Base-by-base conservation (phyloP, 768 basidiomycete genomes). In the Tulasnella sp. region DNA sequence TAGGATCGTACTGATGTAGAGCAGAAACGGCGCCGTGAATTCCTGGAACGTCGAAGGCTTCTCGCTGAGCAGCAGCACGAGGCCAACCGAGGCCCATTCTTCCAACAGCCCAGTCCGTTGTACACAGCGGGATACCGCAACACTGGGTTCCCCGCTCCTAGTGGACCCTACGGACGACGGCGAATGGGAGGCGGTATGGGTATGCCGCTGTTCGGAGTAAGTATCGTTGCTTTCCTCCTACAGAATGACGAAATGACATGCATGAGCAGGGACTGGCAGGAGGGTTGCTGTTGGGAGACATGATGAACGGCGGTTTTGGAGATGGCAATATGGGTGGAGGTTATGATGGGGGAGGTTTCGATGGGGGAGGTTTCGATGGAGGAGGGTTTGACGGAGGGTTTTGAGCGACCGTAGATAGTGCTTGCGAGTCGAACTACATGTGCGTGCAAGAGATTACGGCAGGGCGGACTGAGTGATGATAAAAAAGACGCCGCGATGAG, bases 221-320 rank as follows among this genome's bases (percentile, higher is more conserved):
- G 69, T n/a, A 61, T 64, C 15, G 67, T 72, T 68, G 74, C 66
- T 0, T 74, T 29, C 72, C 75, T 0, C 59, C 78, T 14, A 61
- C 74, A 17, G 77, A 74, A 23, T 2, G 23, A 19, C 8, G 15
- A 7, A 29, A 29, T 15, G 19, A 21, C 41, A 29, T 36, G 6
- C 34, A 39, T 4, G 34, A 6, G 6, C 41, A 53, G 2, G 74
- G 75, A 9, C 62, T 78, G 41, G 74, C 72, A 9, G 78, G 77
- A 2, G 78, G 77, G 4, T 62, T 79, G 31, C 62, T 79, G 6
- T 65, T 80, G 6, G 78, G 76, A 2, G 74, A 73, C 46, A 61
- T 73, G 21, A 31, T 79, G 3, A 68, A 52, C 1, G 61, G 61
- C n/a, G 61, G 42, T 43, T 37, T 53, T 41, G 55, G 25, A 5